These are phyloP conservation scores for Mortierella alpina DNA, from an alignment of 192 early-diverging fungal species.

Conservation along the genomic window DNA sequence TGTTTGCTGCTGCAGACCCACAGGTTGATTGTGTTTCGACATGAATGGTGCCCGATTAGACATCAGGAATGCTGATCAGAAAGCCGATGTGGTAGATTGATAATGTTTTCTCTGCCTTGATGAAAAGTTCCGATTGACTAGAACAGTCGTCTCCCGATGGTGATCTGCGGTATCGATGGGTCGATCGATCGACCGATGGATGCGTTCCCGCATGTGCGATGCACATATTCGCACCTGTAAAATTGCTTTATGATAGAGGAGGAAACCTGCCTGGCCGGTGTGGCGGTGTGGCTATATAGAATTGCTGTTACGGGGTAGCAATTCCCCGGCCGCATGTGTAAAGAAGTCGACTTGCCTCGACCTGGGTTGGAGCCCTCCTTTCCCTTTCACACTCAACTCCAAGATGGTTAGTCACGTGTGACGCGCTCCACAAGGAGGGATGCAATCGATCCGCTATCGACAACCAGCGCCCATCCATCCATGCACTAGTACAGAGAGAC, in stretches of 20 bases:
- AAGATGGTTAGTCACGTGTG: conserved; percentile 31
- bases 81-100: too few species aligned
- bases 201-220: not conserved
- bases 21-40: too few species aligned
- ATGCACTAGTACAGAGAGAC: not conserved
- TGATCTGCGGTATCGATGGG: not conserved
- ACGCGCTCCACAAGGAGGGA: not conserved
- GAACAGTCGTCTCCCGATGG: too few species aligned
- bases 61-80: too few species aligned
- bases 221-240: conserved; percentile 41
- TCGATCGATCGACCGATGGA: not conserved
- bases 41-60: too few species aligned
- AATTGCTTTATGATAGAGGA: conserved; percentile 49
- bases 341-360: too few species aligned
- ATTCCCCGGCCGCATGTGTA: too few species aligned
- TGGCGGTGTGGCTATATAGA: too few species aligned
- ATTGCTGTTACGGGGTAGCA: too few species aligned
- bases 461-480: not conserved
- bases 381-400: conserved; percentile 17
- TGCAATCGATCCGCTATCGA: not conserved
- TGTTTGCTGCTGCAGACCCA: too few species aligned
- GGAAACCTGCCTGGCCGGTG: not conserved
- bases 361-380: not conserved
- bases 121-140: too few species aligned
- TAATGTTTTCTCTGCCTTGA: too few species aligned